A percentile compares a stretch with the other conserved stretches of the same genome.
Evolutionary conservation across 179 eudicot species (phyloP).

Genomic region (Nepenthes alata): DNA sequence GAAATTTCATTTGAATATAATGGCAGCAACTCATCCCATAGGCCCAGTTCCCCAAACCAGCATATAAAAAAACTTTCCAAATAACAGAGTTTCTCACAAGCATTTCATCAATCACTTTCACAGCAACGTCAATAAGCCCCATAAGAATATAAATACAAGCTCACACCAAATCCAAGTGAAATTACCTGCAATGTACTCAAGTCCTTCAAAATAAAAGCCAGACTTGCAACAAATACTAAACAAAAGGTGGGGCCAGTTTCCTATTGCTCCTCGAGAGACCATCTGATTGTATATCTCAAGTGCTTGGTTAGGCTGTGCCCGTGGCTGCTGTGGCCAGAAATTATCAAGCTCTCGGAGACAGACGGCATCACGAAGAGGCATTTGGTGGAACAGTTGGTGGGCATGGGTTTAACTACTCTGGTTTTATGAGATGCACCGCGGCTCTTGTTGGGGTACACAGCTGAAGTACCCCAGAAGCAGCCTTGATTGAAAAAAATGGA

Average conservation of each 20-base stretch:
- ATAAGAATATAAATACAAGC: constrained; percentile 45
- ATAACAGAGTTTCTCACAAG: constrained; percentile 33
- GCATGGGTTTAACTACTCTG: constrained; percentile 30
- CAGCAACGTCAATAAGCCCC: constrained; percentile 40
- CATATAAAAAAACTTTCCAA: constrained; percentile 3
- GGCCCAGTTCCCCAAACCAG: constrained; percentile 44
- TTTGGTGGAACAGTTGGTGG: constrained; percentile 56
- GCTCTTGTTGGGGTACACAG: constrained; percentile 28
- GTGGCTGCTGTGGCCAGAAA: constrained; percentile 39
- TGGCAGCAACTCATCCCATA: constrained; percentile 29
- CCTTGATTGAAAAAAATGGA: constrained; percentile 13
- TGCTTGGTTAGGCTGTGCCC: constrained; percentile 23
- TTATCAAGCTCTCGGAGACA: constrained; percentile 56
- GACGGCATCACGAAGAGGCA: constrained; percentile 46
- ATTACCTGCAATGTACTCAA: constrained; percentile 54
- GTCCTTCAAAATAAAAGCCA: constrained; percentile 37
- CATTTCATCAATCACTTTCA: constrained; percentile 37
- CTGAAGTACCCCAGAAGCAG: constrained; percentile 21
- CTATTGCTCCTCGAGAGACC: constrained; percentile 30
- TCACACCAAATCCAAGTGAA: constrained; percentile 37
- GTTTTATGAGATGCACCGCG: constrained; percentile 27
- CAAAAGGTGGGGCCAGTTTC: constrained; percentile 53
- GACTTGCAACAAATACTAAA: constrained; percentile 36
- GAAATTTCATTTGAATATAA: constrained; percentile 26
- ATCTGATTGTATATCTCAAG: constrained; percentile 34